Base-by-base conservation (phyloP, 257 asterid genomes). In the Forsythia suspensa region DNA sequence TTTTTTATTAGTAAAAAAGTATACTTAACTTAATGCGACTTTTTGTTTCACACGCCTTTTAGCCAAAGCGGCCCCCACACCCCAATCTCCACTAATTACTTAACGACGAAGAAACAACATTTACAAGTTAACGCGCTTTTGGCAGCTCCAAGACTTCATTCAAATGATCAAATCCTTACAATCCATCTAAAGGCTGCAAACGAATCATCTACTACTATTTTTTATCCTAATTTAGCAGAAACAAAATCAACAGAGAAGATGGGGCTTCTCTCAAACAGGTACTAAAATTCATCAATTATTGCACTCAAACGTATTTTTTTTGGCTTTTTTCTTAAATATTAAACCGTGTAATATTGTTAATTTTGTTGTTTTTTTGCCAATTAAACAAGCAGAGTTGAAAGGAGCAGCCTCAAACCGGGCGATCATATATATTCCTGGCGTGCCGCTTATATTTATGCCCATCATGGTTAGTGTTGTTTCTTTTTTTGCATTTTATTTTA, bases 381-480 rank as follows among this genome's bases (percentile, higher is more conserved):
- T 48, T 18, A 48, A 72, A 76, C 77, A 21, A 10, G 83, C 91
- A 95, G 98, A 79, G 68, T 90, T 74, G 85, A 82, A n/a, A 85
- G 90, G 85, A 82, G 80, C 84, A 87, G 92, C 86, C 93, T 95
- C 76, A 89, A 91, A 75, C 89, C 97, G 10, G 99, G 99, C 69
- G 99, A 95, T 89, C 99, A 93, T 85, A 86, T 95, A 73, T 95
- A 95, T 80, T 93, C 99, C 3, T 95, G 99, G 98, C 94, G 98
- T 6, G 38, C 92, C 15, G 97, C 97, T 74, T 95, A 93, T 74
- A 77, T 91, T 38, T 95, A 93, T 83, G 93, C 99, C n/a, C 99
- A 95, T 78, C 99, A 93, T 84, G 99, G 99, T 95, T 16, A 75
- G 91, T 21, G 5, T 48, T 63, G 3, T 52, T 71, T 44, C 71